Conservation (phyloP, 805 yeast species). For the Wickerhamomyces chaumierensis region DNA sequence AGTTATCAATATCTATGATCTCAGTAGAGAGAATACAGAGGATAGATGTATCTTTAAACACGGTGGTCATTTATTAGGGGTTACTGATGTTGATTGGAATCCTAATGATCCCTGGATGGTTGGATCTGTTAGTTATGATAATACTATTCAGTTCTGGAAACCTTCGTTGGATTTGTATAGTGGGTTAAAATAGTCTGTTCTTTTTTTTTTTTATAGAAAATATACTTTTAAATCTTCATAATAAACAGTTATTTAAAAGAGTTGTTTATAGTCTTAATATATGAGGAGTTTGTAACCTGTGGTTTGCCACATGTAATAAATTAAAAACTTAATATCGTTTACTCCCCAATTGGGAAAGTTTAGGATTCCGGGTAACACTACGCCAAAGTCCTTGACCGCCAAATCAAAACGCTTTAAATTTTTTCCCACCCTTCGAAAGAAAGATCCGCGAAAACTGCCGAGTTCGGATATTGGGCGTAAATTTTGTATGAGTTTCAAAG, state of each 20-base stretch:
- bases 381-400: background rate
- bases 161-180: constrained; percentile 30
- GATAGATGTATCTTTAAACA: constrained; percentile 46
- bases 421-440: background rate
- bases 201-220: too few species aligned
- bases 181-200: too few species aligned
- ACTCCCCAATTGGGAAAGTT: background rate
- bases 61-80: constrained; percentile 81
- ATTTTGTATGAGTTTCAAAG: background rate
- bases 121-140: constrained; percentile 75
- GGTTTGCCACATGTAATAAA: too few species aligned
- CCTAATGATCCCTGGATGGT: constrained; percentile 57
- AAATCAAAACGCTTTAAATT: background rate
- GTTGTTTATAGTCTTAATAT: too few species aligned
- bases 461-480: background rate
- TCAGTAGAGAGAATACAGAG: constrained; percentile 20
- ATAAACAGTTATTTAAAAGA: too few species aligned
- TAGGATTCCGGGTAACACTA: background rate
- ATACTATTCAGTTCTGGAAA: constrained; percentile 79
- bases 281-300: too few species aligned
- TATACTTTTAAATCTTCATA: too few species aligned
- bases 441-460: too few species aligned
- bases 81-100: constrained; percentile 80
- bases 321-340: too few species aligned
- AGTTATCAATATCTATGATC: constrained; percentile 52